Evolutionary conservation across 371 early-diverging fungal species (phyloP), one percentile per base, ranked within the genome.

Genomic region (Rhizopus delemar): DNA sequence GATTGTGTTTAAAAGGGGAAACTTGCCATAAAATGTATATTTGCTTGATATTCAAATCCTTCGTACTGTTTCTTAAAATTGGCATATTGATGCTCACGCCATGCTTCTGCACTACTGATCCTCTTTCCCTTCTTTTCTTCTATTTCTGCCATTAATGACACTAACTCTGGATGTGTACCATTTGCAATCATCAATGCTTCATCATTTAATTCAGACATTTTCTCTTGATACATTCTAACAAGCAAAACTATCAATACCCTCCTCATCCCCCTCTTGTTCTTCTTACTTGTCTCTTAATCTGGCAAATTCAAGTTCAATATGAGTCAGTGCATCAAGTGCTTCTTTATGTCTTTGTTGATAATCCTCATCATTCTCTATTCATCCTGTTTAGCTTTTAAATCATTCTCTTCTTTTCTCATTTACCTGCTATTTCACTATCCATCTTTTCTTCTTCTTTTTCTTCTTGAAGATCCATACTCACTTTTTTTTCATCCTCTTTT

Each of bases 131-230:
- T 77, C 63, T 82, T 83, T 43, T 79, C 77, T 62, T 82, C 85
- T 54, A 85, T 85, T 41, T 82, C 77, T 49, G 76, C 74, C 82
- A 83, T 81, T 45, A 83, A 64, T 22, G 78, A 67, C 4, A 80
- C 69, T 32, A 85, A 60, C 48, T 83, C 85, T 1, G 85, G 85
- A 58, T 85, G 85, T 46, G 85, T 81, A 5, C 85, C 85, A 56
- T 77, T 70, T 4, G 82, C 78, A 39, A 85, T 83, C 80, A 82
- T 78, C 0, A 73, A 66, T 1, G 82, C 81, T 58, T 85, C 86
- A 51, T 80, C 70, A 41, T 83, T 82, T 29, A 85, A 59, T 51
- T 85, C 86, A 0, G 64, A 53, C 81, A 83, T 79, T 35, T 79
- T 81, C 56, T 85, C 86, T 56, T 82, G 76, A 36, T 83, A 85